A percentile compares a stretch with the other conserved stretches of the same genome.
Evolutionary conservation across 257 asterid species (phyloP).

Genomic region (Solanum peruvianum): DNA sequence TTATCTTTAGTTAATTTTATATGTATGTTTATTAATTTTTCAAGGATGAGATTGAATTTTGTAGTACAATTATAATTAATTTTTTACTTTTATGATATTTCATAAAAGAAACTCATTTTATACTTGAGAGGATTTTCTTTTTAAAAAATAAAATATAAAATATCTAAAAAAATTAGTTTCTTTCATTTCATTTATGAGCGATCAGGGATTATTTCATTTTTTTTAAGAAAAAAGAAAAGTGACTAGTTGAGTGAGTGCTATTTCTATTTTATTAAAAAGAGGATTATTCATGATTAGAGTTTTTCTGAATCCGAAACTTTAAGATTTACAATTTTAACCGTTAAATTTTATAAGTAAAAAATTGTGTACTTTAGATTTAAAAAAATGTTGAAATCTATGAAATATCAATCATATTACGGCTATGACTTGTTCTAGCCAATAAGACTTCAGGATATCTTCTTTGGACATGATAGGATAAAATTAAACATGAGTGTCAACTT

Average conservation of each 20-base stretch:
- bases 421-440: not conserved
- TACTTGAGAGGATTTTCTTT: no score
- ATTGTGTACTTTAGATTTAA: no score
- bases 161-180: no score
- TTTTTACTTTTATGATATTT: not conserved
- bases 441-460: not conserved
- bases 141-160: no score
- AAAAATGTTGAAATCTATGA: no score
- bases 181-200: no score
- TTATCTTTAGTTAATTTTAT: not conserved
- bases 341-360: no score
- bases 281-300: no score
- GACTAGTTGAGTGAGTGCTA: rapidly evolving
- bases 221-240: not conserved
- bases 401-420: not conserved
- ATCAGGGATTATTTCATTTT: no score
- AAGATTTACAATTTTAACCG: no score
- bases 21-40: not conserved
- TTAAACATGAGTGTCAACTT: not conserved
- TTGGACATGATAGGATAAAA: not conserved
- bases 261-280: not conserved
- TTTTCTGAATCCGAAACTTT: rapidly evolving
- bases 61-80: no score
- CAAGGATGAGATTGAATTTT: not conserved
- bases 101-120: no score